Conservation (phyloP, 306 rosid species). For the Prunus davidiana region DNA sequence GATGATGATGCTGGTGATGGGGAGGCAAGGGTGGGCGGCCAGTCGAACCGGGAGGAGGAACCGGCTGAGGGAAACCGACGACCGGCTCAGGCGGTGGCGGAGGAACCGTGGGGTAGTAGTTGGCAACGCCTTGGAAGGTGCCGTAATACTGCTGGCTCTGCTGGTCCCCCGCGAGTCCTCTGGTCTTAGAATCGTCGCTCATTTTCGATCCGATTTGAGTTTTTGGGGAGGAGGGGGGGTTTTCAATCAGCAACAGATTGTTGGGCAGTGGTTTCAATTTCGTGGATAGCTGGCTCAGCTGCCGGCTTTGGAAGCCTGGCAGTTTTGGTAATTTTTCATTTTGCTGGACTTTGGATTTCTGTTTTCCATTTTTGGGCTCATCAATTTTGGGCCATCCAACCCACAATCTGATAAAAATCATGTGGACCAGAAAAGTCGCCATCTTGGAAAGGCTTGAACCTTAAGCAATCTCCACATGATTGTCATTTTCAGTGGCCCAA, state of each 20-base stretch:
- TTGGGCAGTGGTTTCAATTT: neutral
- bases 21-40: slow-evolving; percentile 32
- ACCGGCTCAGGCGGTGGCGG: slow-evolving; percentile 37
- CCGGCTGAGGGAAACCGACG: slow-evolving; percentile 51
- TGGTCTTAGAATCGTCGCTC: slow-evolving; percentile 50
- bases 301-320: neutral
- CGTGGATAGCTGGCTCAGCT: neutral
- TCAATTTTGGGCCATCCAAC: neutral
- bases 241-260: neutral
- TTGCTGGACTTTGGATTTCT: neutral
- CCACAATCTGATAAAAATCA: too few species aligned
- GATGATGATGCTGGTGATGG: slow-evolving; percentile 20
- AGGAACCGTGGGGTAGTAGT: slow-evolving; percentile 44
- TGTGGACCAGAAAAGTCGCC: too few species aligned
- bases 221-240: neutral
- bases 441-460: too few species aligned
- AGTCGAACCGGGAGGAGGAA: slow-evolving; percentile 24
- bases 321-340: neutral
- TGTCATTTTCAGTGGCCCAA: neutral
- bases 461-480: neutral
- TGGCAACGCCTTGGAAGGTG: slow-evolving; percentile 88
- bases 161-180: slow-evolving; percentile 27
- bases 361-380: neutral
- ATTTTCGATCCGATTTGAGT: slow-evolving; percentile 17
- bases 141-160: slow-evolving; percentile 58